Percentiles rank a stretch among this genome's conserved stretches.
These are phyloP conservation scores for Cyclotella kingstonii DNA, from an alignment of 108 stramenopile species.

Conservation along the genomic window DNA sequence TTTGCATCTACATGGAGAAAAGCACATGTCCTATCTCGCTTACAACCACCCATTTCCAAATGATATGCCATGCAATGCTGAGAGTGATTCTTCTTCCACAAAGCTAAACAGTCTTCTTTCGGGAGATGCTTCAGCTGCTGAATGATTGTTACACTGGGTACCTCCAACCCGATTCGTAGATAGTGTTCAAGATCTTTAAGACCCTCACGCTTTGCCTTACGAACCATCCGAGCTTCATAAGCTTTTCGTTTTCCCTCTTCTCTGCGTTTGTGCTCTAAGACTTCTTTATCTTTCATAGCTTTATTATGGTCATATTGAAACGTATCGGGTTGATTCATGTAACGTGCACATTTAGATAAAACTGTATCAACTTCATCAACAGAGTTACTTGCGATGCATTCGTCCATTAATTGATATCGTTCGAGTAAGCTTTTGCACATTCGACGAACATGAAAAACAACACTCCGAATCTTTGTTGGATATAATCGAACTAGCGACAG, in stretches of 20 bases:
- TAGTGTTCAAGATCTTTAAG: slow-evolving; percentile 69
- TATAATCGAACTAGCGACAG: slow-evolving; percentile 60
- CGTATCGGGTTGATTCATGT: slow-evolving; percentile 53
- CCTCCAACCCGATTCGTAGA: slow-evolving; percentile 75
- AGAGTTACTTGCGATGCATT: slow-evolving; percentile 65
- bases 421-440: slow-evolving; percentile 73
- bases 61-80: slow-evolving; percentile 90
- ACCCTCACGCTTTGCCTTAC: slow-evolving; percentile 94
- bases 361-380: slow-evolving; percentile 56
- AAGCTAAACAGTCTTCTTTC: slow-evolving; percentile 51
- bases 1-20: slow-evolving; percentile 79
- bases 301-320: slow-evolving; percentile 80
- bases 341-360: slow-evolving; percentile 52
- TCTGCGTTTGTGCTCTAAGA: slow-evolving; percentile 54
- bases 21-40: slow-evolving; percentile 81
- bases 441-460: slow-evolving; percentile 84
- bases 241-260: slow-evolving; percentile 88
- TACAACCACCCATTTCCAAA: slow-evolving; percentile 57
- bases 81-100: slow-evolving; percentile 82
- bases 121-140: slow-evolving; percentile 44
- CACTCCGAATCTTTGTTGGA: slow-evolving; percentile 77
- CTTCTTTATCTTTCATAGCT: slow-evolving; percentile 65
- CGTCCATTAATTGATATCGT: slow-evolving; percentile 84
- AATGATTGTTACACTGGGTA: slow-evolving; percentile 63
- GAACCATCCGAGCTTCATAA: slow-evolving; percentile 88